Base-by-base conservation (phyloP, 257 asterid species). In the Solanum rostratum region DNA sequence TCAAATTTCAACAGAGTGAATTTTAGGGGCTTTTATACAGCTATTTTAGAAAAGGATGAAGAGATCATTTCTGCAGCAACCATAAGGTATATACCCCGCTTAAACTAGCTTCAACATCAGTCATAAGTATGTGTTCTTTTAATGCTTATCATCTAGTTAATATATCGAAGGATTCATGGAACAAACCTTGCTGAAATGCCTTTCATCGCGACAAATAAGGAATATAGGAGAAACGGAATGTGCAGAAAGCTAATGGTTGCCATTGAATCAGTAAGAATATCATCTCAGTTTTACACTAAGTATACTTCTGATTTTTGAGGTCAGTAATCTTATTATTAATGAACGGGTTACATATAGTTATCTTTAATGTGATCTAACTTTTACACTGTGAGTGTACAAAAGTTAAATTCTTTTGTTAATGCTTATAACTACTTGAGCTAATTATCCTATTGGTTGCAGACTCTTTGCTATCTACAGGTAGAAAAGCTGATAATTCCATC, bases 181-280 rank as follows among this genome's bases (percentile, higher is more conserved):
- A 89, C 89, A 78, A 90, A 80, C 62, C 88, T 93, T 29, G 91
- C 90, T 22, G 93, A 93, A 85, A 93, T 93, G 94, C 94, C 95
- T 9, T 93, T 92, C 84, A 90, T 93, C 68, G 93, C 92, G 49
- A 93, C 94, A 33, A 79, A 88, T 80, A 85, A 86, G 50, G 79
- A 19, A 19, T 85, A 91, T 57, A 84, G 97, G 83, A 16, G 88
- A 86, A 85, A 70, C 85, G 95, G 97, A 80, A 93, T 91, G 93
- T 91, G 95, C 87, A 91, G 43, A 84, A 90, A 79, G 65, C 70
- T 93, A 49, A 79, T 93, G 93, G 39, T 24, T 19, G 94, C 89
- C 3, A 89, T 91, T 43, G 97, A 90, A 89, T 86, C 91, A 3
- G 93, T 91, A 84, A 76, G 84, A 19, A 27, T 19, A n/a, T 52